Percentiles rank a stretch among this genome's conserved stretches.
Evolutionary conservation across 2,329 filamentous ascomycete species (phyloP).

Genomic region (Chaetomium strumarium): DNA sequence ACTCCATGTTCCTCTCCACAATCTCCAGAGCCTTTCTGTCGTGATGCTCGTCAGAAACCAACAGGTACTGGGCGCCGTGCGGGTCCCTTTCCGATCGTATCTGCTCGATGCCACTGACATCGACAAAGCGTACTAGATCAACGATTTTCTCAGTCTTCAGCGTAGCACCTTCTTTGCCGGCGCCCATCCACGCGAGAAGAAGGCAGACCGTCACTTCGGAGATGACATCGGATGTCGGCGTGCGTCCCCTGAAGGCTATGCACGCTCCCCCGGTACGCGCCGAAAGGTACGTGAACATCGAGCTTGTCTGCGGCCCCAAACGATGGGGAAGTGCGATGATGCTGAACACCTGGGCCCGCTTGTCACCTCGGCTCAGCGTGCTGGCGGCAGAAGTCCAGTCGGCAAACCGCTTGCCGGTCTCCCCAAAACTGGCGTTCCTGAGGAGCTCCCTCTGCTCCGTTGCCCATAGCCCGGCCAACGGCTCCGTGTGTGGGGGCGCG

Average conservation of each 20-base stretch:
- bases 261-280: slow-evolving; percentile 37
- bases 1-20: slow-evolving; percentile 13
- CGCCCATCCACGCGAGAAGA: slow-evolving; percentile 40
- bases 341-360: slow-evolving; percentile 40
- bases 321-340: slow-evolving; percentile 29
- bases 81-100: slow-evolving; percentile 16
- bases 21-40: background rate
- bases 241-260: slow-evolving; percentile 29
- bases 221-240: slow-evolving; percentile 28
- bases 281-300: slow-evolving; percentile 38
- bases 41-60: background rate
- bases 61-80: slow-evolving; percentile 10
- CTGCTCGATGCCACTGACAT: slow-evolving; percentile 16
- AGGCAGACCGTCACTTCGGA: slow-evolving; percentile 38
- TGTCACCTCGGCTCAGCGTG: slow-evolving; percentile 31
- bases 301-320: slow-evolving; percentile 19
- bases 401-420: slow-evolving; percentile 32
- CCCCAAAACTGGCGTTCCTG: slow-evolving; percentile 26
- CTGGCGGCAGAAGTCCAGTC: slow-evolving; percentile 40
- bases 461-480: slow-evolving; percentile 22
- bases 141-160: slow-evolving; percentile 10
- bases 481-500: slow-evolving; percentile 40
- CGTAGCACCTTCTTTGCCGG: slow-evolving; percentile 24
- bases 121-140: slow-evolving; percentile 15
- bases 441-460: slow-evolving; percentile 27